These are phyloP conservation scores for Uronychia setigera DNA, from an alignment of 73 alveolate genomes.

Conservation along the genomic window DNA sequence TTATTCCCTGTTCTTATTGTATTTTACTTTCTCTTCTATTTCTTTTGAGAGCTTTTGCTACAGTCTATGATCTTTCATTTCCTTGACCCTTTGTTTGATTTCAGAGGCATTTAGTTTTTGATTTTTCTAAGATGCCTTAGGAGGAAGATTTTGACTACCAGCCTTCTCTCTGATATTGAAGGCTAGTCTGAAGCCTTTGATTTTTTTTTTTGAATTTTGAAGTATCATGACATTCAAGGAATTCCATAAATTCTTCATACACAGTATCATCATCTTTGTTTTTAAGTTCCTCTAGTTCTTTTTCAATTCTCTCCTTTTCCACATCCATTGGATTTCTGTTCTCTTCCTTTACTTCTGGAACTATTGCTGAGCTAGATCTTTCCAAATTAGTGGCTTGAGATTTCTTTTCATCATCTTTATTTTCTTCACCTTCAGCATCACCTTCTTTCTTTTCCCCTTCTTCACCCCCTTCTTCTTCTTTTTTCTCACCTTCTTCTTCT, in stretches of 20 bases:
- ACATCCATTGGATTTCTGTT: neutral
- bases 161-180: conserved; percentile 56
- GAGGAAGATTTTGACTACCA: neutral
- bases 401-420: neutral
- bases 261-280: conserved; percentile 33
- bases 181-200: conserved; percentile 60
- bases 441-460: neutral
- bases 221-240: conserved; percentile 55
- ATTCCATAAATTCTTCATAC: conserved; percentile 22
- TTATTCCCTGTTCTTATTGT: conserved; percentile 20
- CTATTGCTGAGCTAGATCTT: too few species aligned
- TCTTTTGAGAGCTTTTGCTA: neutral
- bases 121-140: neutral
- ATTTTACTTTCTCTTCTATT: conserved; percentile 24
- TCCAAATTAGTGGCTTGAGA: neutral
- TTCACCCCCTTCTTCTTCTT: neutral
- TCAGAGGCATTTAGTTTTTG: conserved; percentile 12
- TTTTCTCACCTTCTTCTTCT: neutral
- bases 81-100: conserved; percentile 26
- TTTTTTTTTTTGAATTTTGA: conserved; percentile 32
- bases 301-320: conserved; percentile 3
- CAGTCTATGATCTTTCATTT: conserved; percentile 21
- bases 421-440: neutral
- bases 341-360: too few species aligned
- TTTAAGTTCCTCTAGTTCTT: conserved; percentile 5